Conservation (phyloP, 148 eudicot genomes). For the Cornus suecica region DNA sequence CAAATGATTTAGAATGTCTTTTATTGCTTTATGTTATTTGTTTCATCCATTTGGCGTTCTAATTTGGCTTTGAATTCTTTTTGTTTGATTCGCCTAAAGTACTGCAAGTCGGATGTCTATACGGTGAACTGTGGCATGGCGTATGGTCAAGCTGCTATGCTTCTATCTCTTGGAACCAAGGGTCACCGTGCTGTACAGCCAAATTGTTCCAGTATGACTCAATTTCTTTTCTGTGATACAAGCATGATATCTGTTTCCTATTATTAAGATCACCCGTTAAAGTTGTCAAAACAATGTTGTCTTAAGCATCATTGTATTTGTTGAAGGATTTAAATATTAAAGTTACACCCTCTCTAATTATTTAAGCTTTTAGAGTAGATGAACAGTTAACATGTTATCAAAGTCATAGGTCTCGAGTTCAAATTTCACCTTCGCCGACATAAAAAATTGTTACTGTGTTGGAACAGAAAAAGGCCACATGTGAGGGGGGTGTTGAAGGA, state of each 20-base stretch:
- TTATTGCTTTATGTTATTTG: neutral
- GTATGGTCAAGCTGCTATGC: slow-evolving; percentile 96
- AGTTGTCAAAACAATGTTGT: neutral
- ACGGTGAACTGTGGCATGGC: slow-evolving; percentile 81
- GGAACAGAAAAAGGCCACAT: no score
- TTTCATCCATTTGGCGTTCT: neutral
- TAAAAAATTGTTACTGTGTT: no score
- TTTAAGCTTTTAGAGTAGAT: no score
- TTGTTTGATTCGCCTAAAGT: slow-evolving; percentile 27
- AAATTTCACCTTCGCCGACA: no score
- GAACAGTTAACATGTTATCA: no score
- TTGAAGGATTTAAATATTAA: no score
- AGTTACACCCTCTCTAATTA: no score
- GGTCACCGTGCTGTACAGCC: slow-evolving; percentile 77
- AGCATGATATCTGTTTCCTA: neutral
- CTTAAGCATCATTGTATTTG: neutral
- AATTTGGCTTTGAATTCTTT: slow-evolving; percentile 7
- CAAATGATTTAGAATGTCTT: neutral
- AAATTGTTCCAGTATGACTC: slow-evolving; percentile 64
- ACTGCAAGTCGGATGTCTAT: slow-evolving; percentile 66
- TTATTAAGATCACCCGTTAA: neutral
- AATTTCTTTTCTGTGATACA: slow-evolving; percentile 7
- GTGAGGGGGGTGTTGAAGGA: no score
- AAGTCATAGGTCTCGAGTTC: no score
- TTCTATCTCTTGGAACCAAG: slow-evolving; percentile 77